Base-by-base conservation (phyloP, 495 filamentous ascomycete species). In the Penicillium psychrofluorescens region DNA sequence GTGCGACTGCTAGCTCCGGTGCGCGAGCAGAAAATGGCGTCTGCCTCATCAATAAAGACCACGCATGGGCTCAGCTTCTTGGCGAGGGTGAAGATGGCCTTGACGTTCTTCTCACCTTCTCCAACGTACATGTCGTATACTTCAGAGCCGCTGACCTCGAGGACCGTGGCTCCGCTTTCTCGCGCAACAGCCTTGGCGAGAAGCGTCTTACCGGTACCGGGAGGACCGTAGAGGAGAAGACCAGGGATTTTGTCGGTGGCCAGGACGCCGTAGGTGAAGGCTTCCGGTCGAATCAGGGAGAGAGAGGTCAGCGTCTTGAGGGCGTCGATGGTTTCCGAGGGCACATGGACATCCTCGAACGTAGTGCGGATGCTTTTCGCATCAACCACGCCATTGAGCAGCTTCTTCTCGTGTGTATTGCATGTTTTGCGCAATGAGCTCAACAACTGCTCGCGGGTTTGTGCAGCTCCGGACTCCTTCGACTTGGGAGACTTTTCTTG, bases 51-150 rank as follows among this genome's bases (percentile, higher is more conserved):
- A 51, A 98, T 88, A 68, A 98, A 98, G 15, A 98, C 86, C 0
- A 98, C 82, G 57, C 89, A 88, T 4, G 92, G 92, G n/a, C 82
- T 81, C 13, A 96, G 78, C 59, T 95, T 96, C 62, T 87, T 85
- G 2, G 92, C 94, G 0, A 98, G 71, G 1, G 77, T 81, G 68
- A 98, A 98, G 31, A 98, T 83, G 0, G 92, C 92, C 35, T 82
- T 82, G 46, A 98, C 86, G 59, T 95, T 97, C 77, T 97, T 97
- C 70, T 98, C 92, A 38, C 85, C 85, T 66, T 97, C 88, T 29
- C 92, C 92, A 7, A 97, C 87, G 55, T 85, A 98, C 83, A 90
- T 97, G 62, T 97, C 88, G 59, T 92, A 90, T 50, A 98, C 81
- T 49, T 88, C 84, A 8, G 78, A 81, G n/a, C 77, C 81, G 42